Conservation (phyloP, 1,284 basidiomycete genomes). For the Ustilago lituana region DNA sequence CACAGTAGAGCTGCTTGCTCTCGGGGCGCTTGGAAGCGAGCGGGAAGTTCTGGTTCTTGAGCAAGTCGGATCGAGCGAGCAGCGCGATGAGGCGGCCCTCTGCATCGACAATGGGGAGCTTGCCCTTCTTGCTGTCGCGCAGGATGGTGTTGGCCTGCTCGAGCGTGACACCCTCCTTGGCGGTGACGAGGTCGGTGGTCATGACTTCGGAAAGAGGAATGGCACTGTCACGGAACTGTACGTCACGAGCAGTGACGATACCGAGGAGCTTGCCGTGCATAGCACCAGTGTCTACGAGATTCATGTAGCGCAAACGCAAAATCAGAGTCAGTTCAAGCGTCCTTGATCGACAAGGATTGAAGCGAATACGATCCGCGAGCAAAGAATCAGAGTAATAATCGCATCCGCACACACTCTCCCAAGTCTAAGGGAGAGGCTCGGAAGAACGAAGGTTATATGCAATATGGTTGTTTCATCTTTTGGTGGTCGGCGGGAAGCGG, state of each 20-base stretch:
- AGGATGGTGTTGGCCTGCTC: slow-evolving; percentile 92
- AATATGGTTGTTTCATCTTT: slow-evolving; percentile 48
- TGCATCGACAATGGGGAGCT: slow-evolving; percentile 74
- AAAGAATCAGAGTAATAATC: slow-evolving; percentile 68
- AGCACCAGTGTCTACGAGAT: slow-evolving; percentile 82
- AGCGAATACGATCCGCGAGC: neutral
- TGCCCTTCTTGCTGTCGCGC: slow-evolving; percentile 96
- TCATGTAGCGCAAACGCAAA: neutral
- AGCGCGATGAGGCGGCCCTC: slow-evolving; percentile 61
- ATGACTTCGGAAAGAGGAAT: slow-evolving; percentile 85
- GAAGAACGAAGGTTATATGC: slow-evolving; percentile 85
- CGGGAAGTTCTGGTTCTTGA: slow-evolving; percentile 98
- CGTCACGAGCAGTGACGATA: slow-evolving; percentile 95
- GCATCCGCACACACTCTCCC: slow-evolving; percentile 77
- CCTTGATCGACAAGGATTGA: too few relatives aligned
- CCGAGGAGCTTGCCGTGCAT: slow-evolving; percentile 88
- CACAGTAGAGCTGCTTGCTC: slow-evolving; percentile 95
- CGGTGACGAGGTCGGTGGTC: slow-evolving; percentile 72
- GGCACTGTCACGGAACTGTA: slow-evolving; percentile 84
- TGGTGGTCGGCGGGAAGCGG: neutral
- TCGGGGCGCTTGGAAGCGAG: slow-evolving; percentile 90
- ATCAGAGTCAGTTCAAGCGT: slow-evolving; percentile 2
- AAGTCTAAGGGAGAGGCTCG: slow-evolving; percentile 75
- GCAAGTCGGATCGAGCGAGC: slow-evolving; percentile 82
- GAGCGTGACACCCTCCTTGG: slow-evolving; percentile 73